Base-by-base conservation (phyloP, 306 rosid species). In the Glycyrrhiza uralensis region DNA sequence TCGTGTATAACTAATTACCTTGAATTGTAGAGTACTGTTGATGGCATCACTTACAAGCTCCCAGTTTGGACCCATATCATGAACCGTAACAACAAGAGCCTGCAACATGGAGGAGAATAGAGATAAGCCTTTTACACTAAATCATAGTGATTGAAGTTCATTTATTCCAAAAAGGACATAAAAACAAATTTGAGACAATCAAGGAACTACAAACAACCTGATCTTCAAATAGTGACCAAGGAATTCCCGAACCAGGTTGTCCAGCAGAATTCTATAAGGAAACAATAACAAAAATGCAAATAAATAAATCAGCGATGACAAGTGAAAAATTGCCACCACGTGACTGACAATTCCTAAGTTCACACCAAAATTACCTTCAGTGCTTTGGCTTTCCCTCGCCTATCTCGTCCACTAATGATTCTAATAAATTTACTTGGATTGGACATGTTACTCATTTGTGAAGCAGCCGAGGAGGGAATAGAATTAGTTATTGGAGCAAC, bases 1-100 rank as follows among this genome's bases (percentile, higher is more conserved):
- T 15, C 39, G 52, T 1, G 49, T 3, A 71, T 17, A 47, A n/a
- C n/a, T n/a, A n/a, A 64, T 67, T 80, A 95, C 99, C 97, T 92
- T 91, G 47, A 95, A 85, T 58, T 92, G 99, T 73, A 95, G 80
- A 23, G 93, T 87, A 72, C 90, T 88, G 77, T 90, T 95, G 74
- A 95, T 85, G 56, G 95, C 96, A 83, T 95, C 99, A 46, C 97
- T 90, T 49, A 95, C 84, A 46, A 95, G 92, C 92, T 95, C 99
- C 99, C 99, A 95, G 68, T 95, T 95, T 20, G 91, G 99, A 71
- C 99, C 99, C 99, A 95, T 89, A 80, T 95, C 99, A 77, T 95
- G 99, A 49, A 92, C 99, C 66, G 92, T 85, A 56, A 95, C 99
- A 84, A 95, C 97, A 80, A 95, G 97, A 70, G 97, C 99, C 87